phyloP scores from a whole-genome alignment of 805 yeast genomes.

The Lipomyces chichibuensis region DNA sequence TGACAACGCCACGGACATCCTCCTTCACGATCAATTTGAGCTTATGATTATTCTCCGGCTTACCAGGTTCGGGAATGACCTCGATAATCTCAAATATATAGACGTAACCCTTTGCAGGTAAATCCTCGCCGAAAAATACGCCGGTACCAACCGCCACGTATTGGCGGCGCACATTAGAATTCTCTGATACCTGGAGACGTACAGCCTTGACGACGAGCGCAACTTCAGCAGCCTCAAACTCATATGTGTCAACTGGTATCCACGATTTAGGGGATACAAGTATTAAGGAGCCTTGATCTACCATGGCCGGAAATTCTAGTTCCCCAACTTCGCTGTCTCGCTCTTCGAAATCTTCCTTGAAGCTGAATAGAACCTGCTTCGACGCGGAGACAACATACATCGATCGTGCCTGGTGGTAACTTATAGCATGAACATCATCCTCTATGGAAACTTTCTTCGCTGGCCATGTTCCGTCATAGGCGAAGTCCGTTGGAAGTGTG shows the following conservation, averaged over 20 bases:
- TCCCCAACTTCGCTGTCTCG: conserved; percentile 56
- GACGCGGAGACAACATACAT: conserved; percentile 66
- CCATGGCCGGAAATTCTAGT: conserved; percentile 47
- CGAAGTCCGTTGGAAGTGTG: conserved; percentile 47
- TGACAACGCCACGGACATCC: conserved; percentile 79
- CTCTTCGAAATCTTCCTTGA: conserved; percentile 74
- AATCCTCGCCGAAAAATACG: conserved; percentile 73
- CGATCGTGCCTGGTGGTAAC: conserved; percentile 69
- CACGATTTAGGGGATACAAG: conserved; percentile 75
- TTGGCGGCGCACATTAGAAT: conserved; percentile 55
- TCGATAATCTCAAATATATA: conserved; percentile 73
- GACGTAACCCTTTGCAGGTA: conserved; percentile 77
- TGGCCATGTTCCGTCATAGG: conserved; percentile 66
- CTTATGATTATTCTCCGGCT: conserved; percentile 80
- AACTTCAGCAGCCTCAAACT: conserved; percentile 55
- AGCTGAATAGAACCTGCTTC: conserved; percentile 60
- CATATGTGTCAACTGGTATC: conserved; percentile 66
- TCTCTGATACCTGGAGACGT: conserved; percentile 50
- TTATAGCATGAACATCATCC: conserved; percentile 63
- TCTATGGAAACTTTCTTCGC: conserved; percentile 57
- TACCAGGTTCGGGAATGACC: conserved; percentile 85
- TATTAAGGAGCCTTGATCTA: conserved; percentile 63
- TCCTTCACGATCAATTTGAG: conserved; percentile 74
- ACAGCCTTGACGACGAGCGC: conserved; percentile 60
- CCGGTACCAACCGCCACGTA: conserved; percentile 81